Evolutionary conservation across 1,284 basidiomycete genomes (phyloP).

Genomic region (Pholiota adiposa): DNA sequence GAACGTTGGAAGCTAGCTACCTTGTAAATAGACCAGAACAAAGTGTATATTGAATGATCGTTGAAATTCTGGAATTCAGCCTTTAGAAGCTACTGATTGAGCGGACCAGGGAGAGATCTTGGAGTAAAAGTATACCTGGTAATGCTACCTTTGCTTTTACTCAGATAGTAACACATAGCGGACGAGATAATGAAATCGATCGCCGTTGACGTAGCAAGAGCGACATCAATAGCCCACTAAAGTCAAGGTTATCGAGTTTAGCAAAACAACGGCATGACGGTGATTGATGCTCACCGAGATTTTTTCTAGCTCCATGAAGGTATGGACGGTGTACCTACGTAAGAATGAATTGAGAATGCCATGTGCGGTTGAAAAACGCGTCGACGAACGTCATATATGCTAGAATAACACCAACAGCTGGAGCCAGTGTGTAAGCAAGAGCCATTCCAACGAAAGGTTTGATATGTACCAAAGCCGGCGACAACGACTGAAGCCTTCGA

Average conservation of each 20-base stretch:
- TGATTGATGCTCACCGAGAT: conserved; percentile 37
- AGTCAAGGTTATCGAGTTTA: too few species aligned
- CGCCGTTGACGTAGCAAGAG: conserved; percentile 43
- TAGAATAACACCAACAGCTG: conserved; percentile 31
- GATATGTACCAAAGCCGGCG: conserved; percentile 35
- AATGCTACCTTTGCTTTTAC: conserved; percentile 42
- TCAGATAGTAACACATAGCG: conserved; percentile 53
- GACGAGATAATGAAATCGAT: conserved; percentile 51
- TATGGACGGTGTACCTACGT: conserved; percentile 28
- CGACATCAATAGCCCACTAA: conserved; percentile 46
- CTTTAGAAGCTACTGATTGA: too few species aligned
- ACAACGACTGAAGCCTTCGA: conserved; percentile 31
- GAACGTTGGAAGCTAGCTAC: conserved; percentile 30
- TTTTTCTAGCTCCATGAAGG: conserved; percentile 34
- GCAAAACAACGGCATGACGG: background rate
- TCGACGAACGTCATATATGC: conserved; percentile 24
- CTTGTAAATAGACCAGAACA: conserved; percentile 47
- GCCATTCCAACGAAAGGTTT: too few species aligned
- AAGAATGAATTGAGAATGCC: background rate
- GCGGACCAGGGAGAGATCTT: too few species aligned
- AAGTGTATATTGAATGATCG: conserved; percentile 45
- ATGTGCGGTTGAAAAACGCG: background rate
- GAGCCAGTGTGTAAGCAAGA: background rate
- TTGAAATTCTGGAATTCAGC: conserved; percentile 44
- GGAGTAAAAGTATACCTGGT: conserved; percentile 30